phyloP scores from a whole-genome alignment of 768 basidiomycete genomes.

The Royoungia palumana region DNA sequence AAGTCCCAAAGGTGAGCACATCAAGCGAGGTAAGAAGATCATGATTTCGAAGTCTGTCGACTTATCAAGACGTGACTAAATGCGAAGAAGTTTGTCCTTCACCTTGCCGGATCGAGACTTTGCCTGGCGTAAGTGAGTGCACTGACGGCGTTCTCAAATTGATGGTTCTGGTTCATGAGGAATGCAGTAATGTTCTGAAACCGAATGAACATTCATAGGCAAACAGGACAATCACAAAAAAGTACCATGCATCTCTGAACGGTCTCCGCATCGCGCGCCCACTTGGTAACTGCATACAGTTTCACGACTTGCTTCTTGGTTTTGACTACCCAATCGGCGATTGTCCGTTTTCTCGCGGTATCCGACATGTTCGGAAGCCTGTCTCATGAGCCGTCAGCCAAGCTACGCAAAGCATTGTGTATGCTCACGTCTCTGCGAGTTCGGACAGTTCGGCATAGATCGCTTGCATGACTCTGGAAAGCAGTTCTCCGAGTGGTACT shows the following conservation, averaged over 20 bases:
- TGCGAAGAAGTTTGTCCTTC: constrained; percentile 14
- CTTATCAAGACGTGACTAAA: neutral
- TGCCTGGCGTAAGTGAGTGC: constrained; percentile 65
- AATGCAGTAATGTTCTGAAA: constrained; percentile 82
- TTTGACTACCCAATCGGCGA: constrained; percentile 89
- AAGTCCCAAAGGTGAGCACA: constrained; percentile 83
- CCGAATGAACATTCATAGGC: neutral
- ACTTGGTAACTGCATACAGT: constrained; percentile 81
- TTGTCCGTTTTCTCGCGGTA: constrained; percentile 67
- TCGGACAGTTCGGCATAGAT: constrained; percentile 83
- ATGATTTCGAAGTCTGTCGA: constrained; percentile 78
- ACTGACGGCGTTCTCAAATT: constrained; percentile 69
- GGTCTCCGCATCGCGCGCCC: constrained; percentile 80
- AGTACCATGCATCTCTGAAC: constrained; percentile 84
- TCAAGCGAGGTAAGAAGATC: constrained; percentile 90
- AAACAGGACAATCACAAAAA: neutral
- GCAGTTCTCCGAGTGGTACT: constrained; percentile 65
- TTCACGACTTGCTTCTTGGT: constrained; percentile 89
- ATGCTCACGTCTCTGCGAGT: constrained; percentile 77
- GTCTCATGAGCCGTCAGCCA: constrained; percentile 4
- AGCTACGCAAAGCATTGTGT: neutral
- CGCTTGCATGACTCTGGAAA: constrained; percentile 73
- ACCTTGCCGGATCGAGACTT: constrained; percentile 77
- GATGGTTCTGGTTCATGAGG: constrained; percentile 78
- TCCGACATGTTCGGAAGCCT: constrained; percentile 85